Evolutionary conservation across 257 asterid species (phyloP).

Genomic region (Nicotiana obtusifolia): DNA sequence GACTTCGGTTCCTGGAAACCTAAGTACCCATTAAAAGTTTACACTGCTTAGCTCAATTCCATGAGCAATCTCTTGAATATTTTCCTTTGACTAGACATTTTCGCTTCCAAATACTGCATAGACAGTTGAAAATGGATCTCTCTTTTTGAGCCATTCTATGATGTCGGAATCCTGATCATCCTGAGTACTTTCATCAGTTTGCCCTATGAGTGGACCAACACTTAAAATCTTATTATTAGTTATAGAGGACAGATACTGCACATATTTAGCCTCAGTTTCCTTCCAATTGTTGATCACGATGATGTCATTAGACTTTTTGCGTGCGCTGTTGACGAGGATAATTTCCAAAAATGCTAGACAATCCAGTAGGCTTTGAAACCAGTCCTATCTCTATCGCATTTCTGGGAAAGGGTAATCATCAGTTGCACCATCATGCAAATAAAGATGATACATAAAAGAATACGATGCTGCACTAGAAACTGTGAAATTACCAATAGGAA

Average conservation of each 20-base stretch:
- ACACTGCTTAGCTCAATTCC: constrained; percentile 11
- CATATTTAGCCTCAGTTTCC: constrained; percentile 8
- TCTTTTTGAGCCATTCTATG: constrained; percentile 10
- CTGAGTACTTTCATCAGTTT: background rate
- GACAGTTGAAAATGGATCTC: background rate
- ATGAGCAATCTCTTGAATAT: constrained; percentile 8
- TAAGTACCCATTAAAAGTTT: constrained; percentile 9
- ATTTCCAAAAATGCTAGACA: too few species aligned
- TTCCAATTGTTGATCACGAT: constrained; percentile 7
- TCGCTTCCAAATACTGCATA: constrained; percentile 17
- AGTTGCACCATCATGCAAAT: background rate
- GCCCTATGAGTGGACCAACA: background rate
- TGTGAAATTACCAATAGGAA: background rate
- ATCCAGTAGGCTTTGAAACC: too few species aligned
- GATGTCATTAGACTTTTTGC: background rate
- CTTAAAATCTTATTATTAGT: background rate
- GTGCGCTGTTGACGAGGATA: background rate
- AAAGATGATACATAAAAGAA: background rate
- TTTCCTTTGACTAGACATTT: background rate
- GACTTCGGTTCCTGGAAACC: background rate
- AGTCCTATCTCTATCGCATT: background rate
- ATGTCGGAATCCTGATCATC: background rate
- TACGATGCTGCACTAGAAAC: background rate
- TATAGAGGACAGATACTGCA: background rate
- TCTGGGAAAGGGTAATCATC: constrained; percentile 2